Base-by-base conservation (phyloP, 768 basidiomycete genomes). In the Boletus vinaceobasis region DNA sequence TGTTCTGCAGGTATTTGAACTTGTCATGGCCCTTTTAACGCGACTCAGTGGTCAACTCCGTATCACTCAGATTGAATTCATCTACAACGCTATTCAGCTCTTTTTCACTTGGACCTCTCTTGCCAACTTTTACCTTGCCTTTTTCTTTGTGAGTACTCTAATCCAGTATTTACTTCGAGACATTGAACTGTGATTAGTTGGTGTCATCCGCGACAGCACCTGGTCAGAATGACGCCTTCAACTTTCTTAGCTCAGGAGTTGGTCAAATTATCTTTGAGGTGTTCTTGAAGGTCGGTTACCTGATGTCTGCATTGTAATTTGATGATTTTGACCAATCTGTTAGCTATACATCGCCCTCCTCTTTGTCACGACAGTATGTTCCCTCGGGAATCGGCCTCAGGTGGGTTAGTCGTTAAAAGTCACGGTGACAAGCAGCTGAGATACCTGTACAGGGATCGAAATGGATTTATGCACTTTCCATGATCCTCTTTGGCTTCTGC, bases 61-160 rank as follows among this genome's bases (percentile, higher is more conserved):
- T 13, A 13, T 50, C 21, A 5, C 29, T n/a, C 57, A 90, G 79
- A 66, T 97, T 49, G 92, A 97, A 69, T 93, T 93, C 69, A 83
- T 93, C 61, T 98, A 97, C 75, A 96, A 96, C 62, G 85, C 86
- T 2, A 61, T 95, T 29, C 90, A 94, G 61, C 84, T 98, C 23
- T 39, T 97, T 51, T 97, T 98, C 72, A 89, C 93, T 14, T 98
- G 95, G 95, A 95, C 93, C 9, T 83, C 87, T 15, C 75, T 96
- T 42, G 94, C 91, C 32, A 96, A 95, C 70, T 97, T 93, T 74
- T 97, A 93, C 69, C 78, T 96, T 48, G 90, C 93, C 39, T 94
- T 95, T 77, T 95, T 90, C 81, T 95, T 94, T 73, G 88, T 91
- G 62, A 73, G 88, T 78, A 17, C 44, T 56, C n/a, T 29, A 62